Conservation (phyloP, 164 flowering plant genomes). For the Vitis riparia region DNA sequence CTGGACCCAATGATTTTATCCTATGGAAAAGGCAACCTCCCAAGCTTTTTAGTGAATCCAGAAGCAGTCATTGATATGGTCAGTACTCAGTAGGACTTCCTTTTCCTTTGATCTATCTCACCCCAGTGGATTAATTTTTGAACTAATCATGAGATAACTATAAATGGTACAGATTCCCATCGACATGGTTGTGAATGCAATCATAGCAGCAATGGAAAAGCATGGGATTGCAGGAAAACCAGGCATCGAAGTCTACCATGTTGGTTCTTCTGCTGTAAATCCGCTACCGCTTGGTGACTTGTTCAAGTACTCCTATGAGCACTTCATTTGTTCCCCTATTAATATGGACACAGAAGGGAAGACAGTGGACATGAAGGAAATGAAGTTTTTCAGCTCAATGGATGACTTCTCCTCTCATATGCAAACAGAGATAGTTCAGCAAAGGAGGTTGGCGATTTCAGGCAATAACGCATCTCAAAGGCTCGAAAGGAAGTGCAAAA, state of each 20-base stretch:
- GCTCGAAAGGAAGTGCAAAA: not conserved
- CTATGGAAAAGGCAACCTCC: not conserved
- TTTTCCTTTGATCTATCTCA: not conserved
- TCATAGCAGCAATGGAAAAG: conserved; percentile 20
- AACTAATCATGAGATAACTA: not conserved
- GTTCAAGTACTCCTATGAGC: not conserved
- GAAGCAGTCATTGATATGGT: not conserved
- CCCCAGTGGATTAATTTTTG: not conserved
- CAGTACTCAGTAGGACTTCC: not conserved
- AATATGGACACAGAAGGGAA: conserved; percentile 7
- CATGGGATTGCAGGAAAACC: conserved; percentile 10
- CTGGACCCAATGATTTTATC: not conserved
- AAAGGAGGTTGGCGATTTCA: not conserved
- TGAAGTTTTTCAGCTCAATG: conserved; percentile 9
- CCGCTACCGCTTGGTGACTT: conserved; percentile 3
- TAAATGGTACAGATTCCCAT: conserved; percentile 7
- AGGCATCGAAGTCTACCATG: conserved; percentile 12
- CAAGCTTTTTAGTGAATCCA: not conserved
- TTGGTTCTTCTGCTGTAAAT: conserved; percentile 14
- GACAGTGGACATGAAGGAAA: not conserved
- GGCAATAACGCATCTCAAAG: not conserved
- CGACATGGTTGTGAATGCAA: conserved; percentile 23
- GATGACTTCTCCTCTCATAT: conserved; percentile 9
- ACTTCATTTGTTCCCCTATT: conserved; percentile 6
- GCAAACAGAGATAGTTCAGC: not conserved